Base-by-base conservation (phyloP, 179 eudicot species). In the Heliamphora pulchella region DNA sequence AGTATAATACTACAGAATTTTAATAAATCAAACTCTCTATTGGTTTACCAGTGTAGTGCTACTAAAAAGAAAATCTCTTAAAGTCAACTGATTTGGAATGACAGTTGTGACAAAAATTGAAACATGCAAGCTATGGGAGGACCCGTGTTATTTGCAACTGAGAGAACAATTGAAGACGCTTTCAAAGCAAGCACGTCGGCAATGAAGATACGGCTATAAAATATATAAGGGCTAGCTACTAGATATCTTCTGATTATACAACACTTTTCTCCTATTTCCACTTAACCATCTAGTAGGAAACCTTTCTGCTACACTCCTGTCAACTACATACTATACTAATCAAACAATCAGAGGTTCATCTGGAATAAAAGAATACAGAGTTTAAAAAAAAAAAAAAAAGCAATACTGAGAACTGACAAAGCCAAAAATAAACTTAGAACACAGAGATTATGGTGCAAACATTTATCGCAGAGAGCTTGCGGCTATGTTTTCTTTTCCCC, bases 201-300 rank as follows among this genome's bases (percentile, higher is more conserved):
- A 63, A 22, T 46, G 13, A 44, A 17, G 44, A 77, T 20, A 44
- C 67, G 14, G 5, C 46, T 64, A 59, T 22, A 14, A 22, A 20
- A 51, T 14, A 54, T 44, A 69, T 53, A 8, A 81, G 5, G 64
- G 71, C 11, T 71, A 39, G 67, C 46, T 88, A 91, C 94, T 88
- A 83, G 62, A 71, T 89, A 90, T 79, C 78, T 85, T 86, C 88
- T 86, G 61, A 43, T 68, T 81, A 76, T 65, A 68, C 80, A 44
- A 31, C 86, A 84, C 47, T 47, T 80, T 79, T 22, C 75, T 79
- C 79, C 84, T 86, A 61, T 80, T 84, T 81, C 88, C 91, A 86
- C 88, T 90, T 20, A 86, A 86, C 96, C 96, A 90, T 46, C 94
- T 92, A 65, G 93, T 77, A 43, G 94, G 94, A 75, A 93, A 84